These are phyloP conservation scores for Ogataea trehaloabstinens DNA, from an alignment of 805 yeast genomes.

Conservation along the genomic window DNA sequence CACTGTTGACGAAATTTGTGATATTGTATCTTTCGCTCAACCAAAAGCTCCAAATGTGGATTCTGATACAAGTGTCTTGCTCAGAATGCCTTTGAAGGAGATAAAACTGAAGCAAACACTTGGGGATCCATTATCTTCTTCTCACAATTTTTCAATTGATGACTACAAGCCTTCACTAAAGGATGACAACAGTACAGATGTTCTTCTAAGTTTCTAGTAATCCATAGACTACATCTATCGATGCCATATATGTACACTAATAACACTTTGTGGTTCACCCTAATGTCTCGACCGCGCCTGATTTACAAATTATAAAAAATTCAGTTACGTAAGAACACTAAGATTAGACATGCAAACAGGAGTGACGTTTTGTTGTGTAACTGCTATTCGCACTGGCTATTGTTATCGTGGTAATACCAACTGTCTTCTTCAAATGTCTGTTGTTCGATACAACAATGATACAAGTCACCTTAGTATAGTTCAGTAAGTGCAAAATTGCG, in stretches of 20 bases:
- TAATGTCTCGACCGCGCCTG: too few relatives aligned
- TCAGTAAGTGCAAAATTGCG: slow-evolving; percentile 8
- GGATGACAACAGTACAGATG: slow-evolving; percentile 3
- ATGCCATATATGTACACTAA: slow-evolving; percentile 1
- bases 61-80: background rate
- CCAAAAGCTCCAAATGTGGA: background rate
- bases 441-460: slow-evolving; percentile 17
- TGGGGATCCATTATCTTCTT: background rate
- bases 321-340: too few relatives aligned
- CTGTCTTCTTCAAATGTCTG: slow-evolving; percentile 16
- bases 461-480: slow-evolving; percentile 16
- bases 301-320: too few relatives aligned
- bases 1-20: background rate
- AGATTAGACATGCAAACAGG: too few relatives aligned
- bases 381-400: too few relatives aligned
- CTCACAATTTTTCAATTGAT: background rate
- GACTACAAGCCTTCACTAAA: background rate
- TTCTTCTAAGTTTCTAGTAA: slow-evolving; percentile 1
- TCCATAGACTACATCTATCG: background rate
- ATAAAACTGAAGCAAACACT: background rate
- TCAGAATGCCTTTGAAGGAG: background rate
- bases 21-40: background rate
- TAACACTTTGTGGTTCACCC: too few relatives aligned
- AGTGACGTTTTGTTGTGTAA: too few relatives aligned
- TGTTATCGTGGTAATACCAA: too few relatives aligned